Base-by-base conservation (phyloP, 441 rosid genomes). In the Gossypium gossypioides region DNA sequence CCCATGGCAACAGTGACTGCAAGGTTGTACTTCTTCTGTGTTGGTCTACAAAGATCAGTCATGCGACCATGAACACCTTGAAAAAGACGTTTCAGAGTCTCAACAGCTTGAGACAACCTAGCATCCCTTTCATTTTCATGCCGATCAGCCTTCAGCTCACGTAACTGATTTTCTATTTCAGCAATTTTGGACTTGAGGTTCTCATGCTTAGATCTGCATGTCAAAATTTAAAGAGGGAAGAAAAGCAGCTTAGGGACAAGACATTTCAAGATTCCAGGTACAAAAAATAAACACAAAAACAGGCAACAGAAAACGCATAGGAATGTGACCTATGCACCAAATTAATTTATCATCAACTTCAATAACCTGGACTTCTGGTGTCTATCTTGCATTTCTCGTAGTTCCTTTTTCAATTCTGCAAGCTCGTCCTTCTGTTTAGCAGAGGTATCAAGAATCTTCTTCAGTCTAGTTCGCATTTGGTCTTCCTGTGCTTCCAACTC, bases 1-100 rank as follows among this genome's bases (percentile, higher is more conserved):
- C 99, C 99, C 99, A 96, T 96, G 48, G 97, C 96, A 79, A 96
- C 97, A 71, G 97, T 96, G 79, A 96, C 90, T 72, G 98, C 98
- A 80, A 96, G 96, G 79, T 96, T 90, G 84, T 91, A 93, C 79
- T 96, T 96, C 83, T 90, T 90, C 79, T 81, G 89, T 37, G 90
- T 90, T 78, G 99, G 97, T 84, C 91, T 88, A 83, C 97, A 96
- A 75, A 96, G 96, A 77, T 90, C 97, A 76, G 96, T 93, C 84
- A 96, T 92, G 73, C 98, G 96, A 76, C 99, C 99, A 81, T 90
- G 97, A 82, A 96, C 98, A 72, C 99, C 98, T 78, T 78, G 97
- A 84, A 88, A 91, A 37, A 96, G 84, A 73, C 98, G 93, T 78
- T 90, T 91, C 55, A 96, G 96, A 66, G 89, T 84, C 68, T 96